Base-by-base conservation (phyloP, 345 rosid genomes). In the Arabidopsis suecica region DNA sequence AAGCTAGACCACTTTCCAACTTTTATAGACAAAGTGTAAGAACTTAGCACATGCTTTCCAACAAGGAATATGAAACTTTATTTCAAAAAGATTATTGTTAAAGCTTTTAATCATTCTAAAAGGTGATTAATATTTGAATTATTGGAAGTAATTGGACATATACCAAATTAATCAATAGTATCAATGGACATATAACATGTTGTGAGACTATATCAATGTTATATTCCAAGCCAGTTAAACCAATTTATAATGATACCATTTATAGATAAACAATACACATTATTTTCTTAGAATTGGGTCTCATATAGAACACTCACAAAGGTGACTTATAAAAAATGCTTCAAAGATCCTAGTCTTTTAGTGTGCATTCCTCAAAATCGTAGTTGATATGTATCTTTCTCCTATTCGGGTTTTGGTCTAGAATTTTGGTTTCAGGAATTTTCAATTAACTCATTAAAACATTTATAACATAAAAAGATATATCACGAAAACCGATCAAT, bases 21-120 rank as follows among this genome's bases (percentile, higher is more conserved):
- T 70, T 64, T 55, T 14, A 55, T 45, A 69, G 59, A 30, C 66
- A 61, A 54, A 75, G 60, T 55, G 65, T 47, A 63, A 14, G 30
- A 48, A 77, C 66, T 71, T 59, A 12, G 68, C 73, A 78, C 73
- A 72, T 78, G 81, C 73, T 72, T 78, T 78, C 77, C 77, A 72
- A 78, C 77, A 71, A 59, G 81, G 77, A 50, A 65, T 25, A 41
- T 50, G 62, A 22, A 65, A 34, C 81, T 78, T 72, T 72, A 78
- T 72, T 65, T 66, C 33, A 49, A 78, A 71, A 72, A 59, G 14
- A 14, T 7, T 71, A 30, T 57, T 58, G 56, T 2, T 18, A 23
- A 34, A 9, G 16, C 58, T 33, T 42, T 42, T 77, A 63, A 77
- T 70, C 67, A 77, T 71, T 56, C 61, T 44, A 38, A 71, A 64